Conservation (phyloP, 192 early-diverging fungal species). For the Gonapodya prolifera region DNA sequence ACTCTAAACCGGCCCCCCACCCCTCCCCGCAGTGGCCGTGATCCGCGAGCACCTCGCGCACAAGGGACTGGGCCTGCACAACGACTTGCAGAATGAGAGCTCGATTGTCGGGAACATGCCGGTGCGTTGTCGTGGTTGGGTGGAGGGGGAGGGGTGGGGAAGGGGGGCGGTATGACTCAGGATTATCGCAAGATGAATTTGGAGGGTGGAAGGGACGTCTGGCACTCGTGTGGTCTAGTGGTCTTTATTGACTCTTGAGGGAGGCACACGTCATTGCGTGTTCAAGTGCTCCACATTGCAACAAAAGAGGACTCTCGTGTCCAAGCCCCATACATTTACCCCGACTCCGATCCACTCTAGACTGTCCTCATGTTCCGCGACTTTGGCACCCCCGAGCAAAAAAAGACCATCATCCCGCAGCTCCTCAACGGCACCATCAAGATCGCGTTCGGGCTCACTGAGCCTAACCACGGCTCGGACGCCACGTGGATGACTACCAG, state of each 20-base stretch:
- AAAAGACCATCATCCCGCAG: neutral
- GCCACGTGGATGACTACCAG: constrained; percentile 85
- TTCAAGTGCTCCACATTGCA: too few species aligned
- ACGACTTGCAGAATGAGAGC: constrained; percentile 3
- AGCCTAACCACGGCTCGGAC: constrained; percentile 96
- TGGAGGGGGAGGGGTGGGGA: too few species aligned
- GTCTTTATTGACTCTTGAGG: too few species aligned
- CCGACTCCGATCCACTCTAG: neutral
- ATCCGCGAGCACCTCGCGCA: constrained; percentile 1
- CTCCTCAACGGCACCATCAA: neutral
- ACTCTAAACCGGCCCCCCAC: too few species aligned
- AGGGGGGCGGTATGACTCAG: too few species aligned
- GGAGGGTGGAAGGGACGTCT: too few species aligned
- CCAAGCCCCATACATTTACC: neutral
- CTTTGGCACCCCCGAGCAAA: constrained; percentile 4
- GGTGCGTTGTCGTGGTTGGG: neutral
- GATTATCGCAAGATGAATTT: too few species aligned
- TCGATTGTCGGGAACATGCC: constrained; percentile 1
- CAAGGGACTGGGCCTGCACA: constrained; percentile 1
- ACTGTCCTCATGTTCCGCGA: constrained; percentile 5
- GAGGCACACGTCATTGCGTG: too few species aligned
- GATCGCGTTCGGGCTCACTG: constrained; percentile 76
- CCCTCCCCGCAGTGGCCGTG: neutral
- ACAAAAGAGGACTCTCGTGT: neutral
- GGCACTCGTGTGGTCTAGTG: too few species aligned